Evolutionary conservation across 345 rosid species (phyloP), one percentile per base, ranked within the genome.

Genomic region (Brassica juncea): DNA sequence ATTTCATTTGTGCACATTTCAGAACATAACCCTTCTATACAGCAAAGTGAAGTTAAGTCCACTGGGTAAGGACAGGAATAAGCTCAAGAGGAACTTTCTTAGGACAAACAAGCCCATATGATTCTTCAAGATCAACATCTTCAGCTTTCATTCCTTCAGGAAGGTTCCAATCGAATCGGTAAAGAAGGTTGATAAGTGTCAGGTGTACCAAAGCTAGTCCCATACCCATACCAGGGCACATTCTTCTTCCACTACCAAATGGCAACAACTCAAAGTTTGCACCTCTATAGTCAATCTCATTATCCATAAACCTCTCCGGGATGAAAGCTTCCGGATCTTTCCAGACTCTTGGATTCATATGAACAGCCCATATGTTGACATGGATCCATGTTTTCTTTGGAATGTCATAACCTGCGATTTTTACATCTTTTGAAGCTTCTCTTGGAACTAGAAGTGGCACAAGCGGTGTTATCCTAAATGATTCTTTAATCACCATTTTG

Each of bases 401-500:
- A 54, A 49, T 14, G 19, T 49, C 55, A n/a, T 49, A 49, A 15
- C 58, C 58, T 52, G 58, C 21, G 8, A 52, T 52, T 21, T 52
- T 52, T 52, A 52, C 21, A 52, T 52, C 58, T 52, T 52, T 52
- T 52, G 58, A 52, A 52, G 58, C 58, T 15, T 52, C 58, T 15
- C 58, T 52, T 52, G 58, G 58, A n/a, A 52, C 58, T 52, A 52
- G 58, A 52, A 52, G 58, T 52, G 58, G 58, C 58, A 52, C 58
- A 1, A 52, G 58, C 19, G 58, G 58, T n/a, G 58, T 52, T 52
- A 52, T 52, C 21, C 58, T 52, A 6, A 52, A 52, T 52, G 23
- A 8, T 52, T 52, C 21, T 52, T 52, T 52, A 52, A 52, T 52
- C 21, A 52, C 58, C 58, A 52, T 14, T 52, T 52, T 52, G 58